Conservation (phyloP, 768 basidiomycete genomes). For the Paxillus rubicundulus region DNA sequence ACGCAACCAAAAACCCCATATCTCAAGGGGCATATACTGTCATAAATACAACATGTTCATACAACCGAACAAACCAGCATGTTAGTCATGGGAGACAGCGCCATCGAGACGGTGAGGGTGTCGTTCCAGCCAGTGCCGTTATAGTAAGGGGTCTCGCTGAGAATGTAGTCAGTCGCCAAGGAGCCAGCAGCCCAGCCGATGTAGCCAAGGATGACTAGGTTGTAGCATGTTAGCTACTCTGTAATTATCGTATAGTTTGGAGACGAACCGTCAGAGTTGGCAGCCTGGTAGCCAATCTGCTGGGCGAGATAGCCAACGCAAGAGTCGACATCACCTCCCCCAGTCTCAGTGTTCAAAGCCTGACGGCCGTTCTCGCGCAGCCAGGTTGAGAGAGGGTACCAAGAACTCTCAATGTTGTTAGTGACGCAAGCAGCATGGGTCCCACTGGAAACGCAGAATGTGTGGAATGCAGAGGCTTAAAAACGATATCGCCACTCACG, state of each 20-base stretch:
- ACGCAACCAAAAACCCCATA: background rate
- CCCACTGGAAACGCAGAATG: background rate
- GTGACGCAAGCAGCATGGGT: constrained; percentile 1
- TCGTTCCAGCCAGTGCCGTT: constrained; percentile 5
- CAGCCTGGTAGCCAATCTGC: constrained; percentile 7
- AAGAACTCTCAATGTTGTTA: constrained; percentile 23
- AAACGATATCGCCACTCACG: background rate
- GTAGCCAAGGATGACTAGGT: constrained; percentile 11
- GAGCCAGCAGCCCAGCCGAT: constrained; percentile 10
- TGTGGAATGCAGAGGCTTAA: background rate
- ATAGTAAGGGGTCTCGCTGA: constrained; percentile 8
- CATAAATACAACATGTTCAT: no score
- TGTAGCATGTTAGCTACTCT: background rate
- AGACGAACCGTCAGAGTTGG: constrained; percentile 13
- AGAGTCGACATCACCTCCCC: constrained; percentile 49
- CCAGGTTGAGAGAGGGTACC: constrained; percentile 46
- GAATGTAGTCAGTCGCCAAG: constrained; percentile 5
- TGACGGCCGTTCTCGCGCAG: constrained; percentile 47
- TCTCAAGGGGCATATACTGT: background rate
- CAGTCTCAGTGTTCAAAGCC: constrained; percentile 57
- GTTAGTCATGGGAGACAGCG: background rate
- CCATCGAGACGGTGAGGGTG: constrained; percentile 7
- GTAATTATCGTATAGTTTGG: background rate
- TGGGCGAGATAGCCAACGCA: constrained; percentile 36
- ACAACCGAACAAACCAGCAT: no score